Base-by-base conservation (phyloP, 1,284 basidiomycete genomes). In the Boletus mariae region DNA sequence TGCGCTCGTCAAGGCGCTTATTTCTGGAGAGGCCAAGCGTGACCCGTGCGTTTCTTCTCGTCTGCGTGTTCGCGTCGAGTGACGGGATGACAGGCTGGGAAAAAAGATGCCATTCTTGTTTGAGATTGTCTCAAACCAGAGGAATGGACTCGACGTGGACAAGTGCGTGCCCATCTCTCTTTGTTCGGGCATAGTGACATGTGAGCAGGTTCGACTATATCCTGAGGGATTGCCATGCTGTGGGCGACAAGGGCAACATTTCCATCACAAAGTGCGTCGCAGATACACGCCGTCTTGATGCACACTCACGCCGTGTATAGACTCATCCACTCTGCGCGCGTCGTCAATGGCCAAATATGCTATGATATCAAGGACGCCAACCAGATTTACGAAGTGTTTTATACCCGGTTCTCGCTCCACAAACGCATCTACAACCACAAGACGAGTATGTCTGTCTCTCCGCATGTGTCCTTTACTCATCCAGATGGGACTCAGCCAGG, bases 111-210 rank as follows among this genome's bases (percentile, higher is more conserved):
- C 69, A 6, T 71, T 71, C 45, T 46, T 83, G 34, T 83, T 81
- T 61, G 85, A 92, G 54, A 90, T 92, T 47, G 86, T 92, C 2
- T 84, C 84, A 0, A 92, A 92, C 70, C 80, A 80, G 65, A 74
- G 81, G 4, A 91, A 90, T 55, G 89, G 89, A 0, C 74, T 92
- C 6, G 89, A 91, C 60, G 89, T 92, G 3, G 90, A 92, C 75
- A 91, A 90, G 87, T 87, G n/a, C 25, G 48, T 43, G 26, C 15
- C 6, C 2, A 4, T 40, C 9, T 38, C 11, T 29, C 4, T 20
- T 12, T 7, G 29, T 25, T 4, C 25, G 29, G 5, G 15, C 44
- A 5, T 42, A n/a, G 12, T 42, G 25, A 45, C n/a, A 43, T 2
- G 4, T n/a, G 34, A 15, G 5, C 41, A 87, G 85, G 59, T 88